Conservation (phyloP, 2,329 filamentous ascomycete genomes). For the Dryadomyces sulphureus region DNA sequence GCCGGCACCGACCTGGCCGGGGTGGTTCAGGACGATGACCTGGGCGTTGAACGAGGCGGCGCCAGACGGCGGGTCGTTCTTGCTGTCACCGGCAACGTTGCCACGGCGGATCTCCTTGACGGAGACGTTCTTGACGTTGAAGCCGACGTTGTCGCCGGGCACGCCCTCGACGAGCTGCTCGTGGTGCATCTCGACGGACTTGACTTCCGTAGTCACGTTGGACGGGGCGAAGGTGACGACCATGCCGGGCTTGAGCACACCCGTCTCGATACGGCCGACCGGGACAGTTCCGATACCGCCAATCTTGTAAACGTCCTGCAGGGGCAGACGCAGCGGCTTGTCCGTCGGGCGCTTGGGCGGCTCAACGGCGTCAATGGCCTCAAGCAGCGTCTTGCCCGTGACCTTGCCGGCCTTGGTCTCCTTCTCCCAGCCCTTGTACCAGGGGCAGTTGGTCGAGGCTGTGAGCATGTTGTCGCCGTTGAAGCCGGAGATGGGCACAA, state of each 20-base stretch:
- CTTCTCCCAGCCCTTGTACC: slow-evolving; percentile 99
- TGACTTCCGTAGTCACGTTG: slow-evolving; percentile 99
- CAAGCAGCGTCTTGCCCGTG: slow-evolving; percentile 93
- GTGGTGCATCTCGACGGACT: slow-evolving; percentile 99
- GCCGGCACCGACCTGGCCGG: slow-evolving; percentile 96
- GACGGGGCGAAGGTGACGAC: slow-evolving; percentile 97
- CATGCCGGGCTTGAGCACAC: slow-evolving; percentile 81
- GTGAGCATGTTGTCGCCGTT: slow-evolving; percentile 99
- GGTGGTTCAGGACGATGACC: slow-evolving; percentile 99
- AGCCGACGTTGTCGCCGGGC: slow-evolving; percentile 99
- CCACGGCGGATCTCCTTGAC: slow-evolving; percentile 99
- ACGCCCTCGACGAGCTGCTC: slow-evolving; percentile 91
- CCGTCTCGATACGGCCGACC: slow-evolving; percentile 99
- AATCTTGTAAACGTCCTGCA: slow-evolving; percentile 99
- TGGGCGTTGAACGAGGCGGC: slow-evolving; percentile 96
- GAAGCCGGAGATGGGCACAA: slow-evolving; percentile 99
- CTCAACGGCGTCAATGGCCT: slow-evolving; percentile 97
- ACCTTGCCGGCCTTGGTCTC: slow-evolving; percentile 80
- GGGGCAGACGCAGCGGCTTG: slow-evolving; percentile 98
- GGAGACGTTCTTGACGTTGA: slow-evolving; percentile 99
- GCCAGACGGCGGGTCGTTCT: slow-evolving; percentile 91
- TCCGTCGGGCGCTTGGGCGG: slow-evolving; percentile 83
- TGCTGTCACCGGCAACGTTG: slow-evolving; percentile 99
- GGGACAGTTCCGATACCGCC: slow-evolving; percentile 99
- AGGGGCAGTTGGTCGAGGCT: slow-evolving; percentile 81